Conservation (phyloP, 2,329 filamentous ascomycete species). For the Bertia moriformis region DNA sequence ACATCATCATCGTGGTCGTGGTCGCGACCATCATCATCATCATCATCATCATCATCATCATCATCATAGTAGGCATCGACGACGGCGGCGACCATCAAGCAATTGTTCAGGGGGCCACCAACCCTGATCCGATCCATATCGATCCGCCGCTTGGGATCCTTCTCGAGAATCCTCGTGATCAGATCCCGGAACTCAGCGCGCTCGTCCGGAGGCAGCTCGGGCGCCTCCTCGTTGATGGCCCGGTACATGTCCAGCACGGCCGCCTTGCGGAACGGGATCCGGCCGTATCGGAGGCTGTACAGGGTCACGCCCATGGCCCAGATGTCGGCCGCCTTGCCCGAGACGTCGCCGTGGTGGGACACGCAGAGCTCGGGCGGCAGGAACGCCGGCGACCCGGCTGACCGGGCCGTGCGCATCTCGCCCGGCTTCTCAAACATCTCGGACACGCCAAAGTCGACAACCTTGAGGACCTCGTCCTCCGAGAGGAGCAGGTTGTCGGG, state of each 20-base stretch:
- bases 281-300: slow-evolving; percentile 80
- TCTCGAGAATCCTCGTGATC: slow-evolving; percentile 62
- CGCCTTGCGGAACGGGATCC: slow-evolving; percentile 69
- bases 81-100: too few species aligned
- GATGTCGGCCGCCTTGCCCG: slow-evolving; percentile 79
- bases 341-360: slow-evolving; percentile 71
- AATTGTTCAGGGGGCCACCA: slow-evolving; percentile 18
- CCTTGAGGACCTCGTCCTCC: slow-evolving; percentile 82
- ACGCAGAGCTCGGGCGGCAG: slow-evolving; percentile 85
- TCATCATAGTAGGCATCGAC: too few species aligned
- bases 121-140: slow-evolving; percentile 71
- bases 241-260: slow-evolving; percentile 79
- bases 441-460: slow-evolving; percentile 97
- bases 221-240: slow-evolving; percentile 61
- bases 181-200: slow-evolving; percentile 61
- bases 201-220: slow-evolving; percentile 48
- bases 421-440: slow-evolving; percentile 86
- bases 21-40: background rate
- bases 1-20: background rate
- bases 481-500: slow-evolving; percentile 90
- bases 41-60: too few species aligned
- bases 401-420: slow-evolving; percentile 83
- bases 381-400: slow-evolving; percentile 87
- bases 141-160: slow-evolving; percentile 71
- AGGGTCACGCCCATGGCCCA: slow-evolving; percentile 98